Evolutionary conservation across 129 eudicot genomes (phyloP).

Genomic region (Pulicaria dysenterica): DNA sequence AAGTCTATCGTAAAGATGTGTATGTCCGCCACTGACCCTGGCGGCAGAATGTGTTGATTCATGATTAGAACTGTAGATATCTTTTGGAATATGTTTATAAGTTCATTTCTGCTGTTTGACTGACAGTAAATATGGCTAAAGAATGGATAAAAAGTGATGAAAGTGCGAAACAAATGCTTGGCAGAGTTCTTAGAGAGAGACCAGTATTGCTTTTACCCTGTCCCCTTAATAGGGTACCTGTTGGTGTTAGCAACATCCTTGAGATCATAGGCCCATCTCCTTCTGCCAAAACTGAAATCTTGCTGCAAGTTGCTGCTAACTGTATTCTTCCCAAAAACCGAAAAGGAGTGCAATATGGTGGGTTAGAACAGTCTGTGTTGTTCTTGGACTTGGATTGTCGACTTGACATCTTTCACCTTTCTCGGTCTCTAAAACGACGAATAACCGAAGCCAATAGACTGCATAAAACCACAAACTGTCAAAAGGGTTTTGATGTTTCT

Average conservation of each 20-base stretch:
- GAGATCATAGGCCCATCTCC: conserved; percentile 87
- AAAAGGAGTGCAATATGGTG: conserved; percentile 77
- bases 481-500: conserved; percentile 16
- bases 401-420: conserved; percentile 65
- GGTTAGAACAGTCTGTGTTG: conserved; percentile 63
- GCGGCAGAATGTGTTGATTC: too few relatives aligned
- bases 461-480: conserved; percentile 20
- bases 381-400: conserved; percentile 90
- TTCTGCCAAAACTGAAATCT: conserved; percentile 77
- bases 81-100: neutral
- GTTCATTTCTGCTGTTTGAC: conserved; percentile 5
- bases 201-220: conserved; percentile 52
- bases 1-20: too few relatives aligned
- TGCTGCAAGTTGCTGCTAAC: conserved; percentile 65
- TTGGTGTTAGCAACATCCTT: conserved; percentile 65
- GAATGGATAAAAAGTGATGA: conserved; percentile 65
- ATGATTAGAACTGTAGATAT: too few relatives aligned
- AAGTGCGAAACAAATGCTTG: conserved; percentile 59
- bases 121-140: conserved; percentile 39
- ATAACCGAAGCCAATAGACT: conserved; percentile 37
- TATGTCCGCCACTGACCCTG: too few relatives aligned
- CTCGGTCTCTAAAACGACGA: conserved; percentile 46
- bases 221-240: conserved; percentile 81
- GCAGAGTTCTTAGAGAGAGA: conserved; percentile 51
- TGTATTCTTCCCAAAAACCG: conserved; percentile 79